Evolutionary conservation across 2,329 filamentous ascomycete genomes (phyloP), one percentile per base, ranked within the genome.

Genomic region (Podosphaera fusca): DNA sequence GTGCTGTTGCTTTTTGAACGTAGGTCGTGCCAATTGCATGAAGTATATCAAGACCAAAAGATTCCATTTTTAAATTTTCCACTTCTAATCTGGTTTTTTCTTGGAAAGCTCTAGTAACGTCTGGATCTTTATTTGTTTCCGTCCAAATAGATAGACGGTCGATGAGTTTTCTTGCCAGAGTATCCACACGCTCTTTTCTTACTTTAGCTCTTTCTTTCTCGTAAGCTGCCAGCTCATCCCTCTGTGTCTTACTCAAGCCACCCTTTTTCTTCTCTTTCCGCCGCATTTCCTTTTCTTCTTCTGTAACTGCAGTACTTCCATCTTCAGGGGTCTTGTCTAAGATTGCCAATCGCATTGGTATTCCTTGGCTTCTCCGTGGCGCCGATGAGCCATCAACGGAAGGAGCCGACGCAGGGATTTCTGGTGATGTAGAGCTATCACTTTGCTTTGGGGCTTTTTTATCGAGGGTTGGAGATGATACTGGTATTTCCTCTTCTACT

Each of bases 41-140:
- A 54, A 95, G 75, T 63, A 96, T 96, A 61, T 98, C 92, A 47
- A 98, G 76, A 55, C 92, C 92, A 64, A 98, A 98, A 0, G 86
- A 94, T 72, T 98, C 92, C 87, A 98, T 98, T 76, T 96, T 98
- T 64, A 98, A 75, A 67, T 96, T 94, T 73, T 98, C 92, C 33
- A 94, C 87, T 72, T 98, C 92, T 46, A 96, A 80, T 46, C 83
- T 80, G 63, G 86, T 95, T 78, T 98, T 95, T 68, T 90, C 87
- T 69, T 89, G 83, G 74, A 96, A 98, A 0, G 92, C 86, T 58
- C 73, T 74, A 38, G 90, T 96, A 59, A 95, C 87, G 64, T 94
- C 88, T 12, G 71, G 60, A 51, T 84, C 80, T 73, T 92, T 94
- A 72, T 96, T 92, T 2, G 90, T 95, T 74, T 98, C 92, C 4